Evolutionary conservation across 805 yeast species (phyloP).

Genomic region (Saccharomycopsis amapae): DNA sequence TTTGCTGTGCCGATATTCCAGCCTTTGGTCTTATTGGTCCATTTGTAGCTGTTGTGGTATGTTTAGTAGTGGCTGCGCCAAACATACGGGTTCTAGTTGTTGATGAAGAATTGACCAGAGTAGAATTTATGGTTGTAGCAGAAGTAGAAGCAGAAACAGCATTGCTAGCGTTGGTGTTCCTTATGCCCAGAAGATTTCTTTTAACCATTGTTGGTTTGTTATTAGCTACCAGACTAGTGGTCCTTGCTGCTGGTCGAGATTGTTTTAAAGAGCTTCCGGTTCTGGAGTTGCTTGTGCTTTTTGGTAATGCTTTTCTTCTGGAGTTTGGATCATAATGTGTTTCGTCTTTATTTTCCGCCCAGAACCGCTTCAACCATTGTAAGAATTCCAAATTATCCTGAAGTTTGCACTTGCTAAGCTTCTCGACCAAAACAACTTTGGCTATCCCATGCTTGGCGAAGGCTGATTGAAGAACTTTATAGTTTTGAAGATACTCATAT

Average conservation of each 20-base stretch:
- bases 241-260: constrained; percentile 1
- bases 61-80: too few species aligned
- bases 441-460: constrained; percentile 65
- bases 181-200: background rate
- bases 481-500: constrained; percentile 72
- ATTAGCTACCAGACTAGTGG: background rate
- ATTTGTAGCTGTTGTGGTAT: too few species aligned
- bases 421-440: constrained; percentile 73
- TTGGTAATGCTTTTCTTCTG: constrained; percentile 37
- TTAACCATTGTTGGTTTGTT: background rate
- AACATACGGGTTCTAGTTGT: too few species aligned
- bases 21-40: constrained; percentile 3
- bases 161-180: background rate
- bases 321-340: constrained; percentile 62
- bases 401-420: constrained; percentile 74
- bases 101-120: background rate
- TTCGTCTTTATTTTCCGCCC: constrained; percentile 71
- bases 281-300: background rate
- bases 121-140: background rate
- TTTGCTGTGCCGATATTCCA: constrained; percentile 8
- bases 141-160: background rate
- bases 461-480: constrained; percentile 78
- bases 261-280: constrained; percentile 10
- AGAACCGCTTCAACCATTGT: constrained; percentile 83
- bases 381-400: constrained; percentile 92